Base-by-base conservation (phyloP, 2,329 filamentous ascomycete species). In the Beauveria sp. region DNA sequence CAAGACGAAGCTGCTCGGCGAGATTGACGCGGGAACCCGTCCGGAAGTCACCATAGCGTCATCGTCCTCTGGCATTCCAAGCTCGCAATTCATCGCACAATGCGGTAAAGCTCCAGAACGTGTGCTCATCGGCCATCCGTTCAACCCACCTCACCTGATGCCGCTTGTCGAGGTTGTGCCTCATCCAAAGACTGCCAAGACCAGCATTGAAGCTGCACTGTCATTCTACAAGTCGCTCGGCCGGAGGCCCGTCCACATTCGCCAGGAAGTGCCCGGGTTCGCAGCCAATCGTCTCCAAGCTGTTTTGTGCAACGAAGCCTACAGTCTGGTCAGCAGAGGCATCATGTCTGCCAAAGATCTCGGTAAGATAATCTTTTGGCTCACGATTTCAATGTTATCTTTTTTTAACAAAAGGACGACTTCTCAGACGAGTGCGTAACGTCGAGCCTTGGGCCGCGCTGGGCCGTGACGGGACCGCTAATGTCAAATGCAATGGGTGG, bases 101-200 rank as follows among this genome's bases (percentile, higher is more conserved):
- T 65, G 64, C 20, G n/a, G 24, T 4, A 46, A 52, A 22, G 50
- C 69, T 38, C 72, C 75, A 0, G 67, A 66, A 22, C 70, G 75
- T n/a, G 70, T 76, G 40, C 65, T 78, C 1, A 72, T 80, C 28
- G 77, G 76, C 4, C 78, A 80, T 64, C 77, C 78, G 0, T 80
- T 79, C 69, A 80, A 80, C 64, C 78, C 78, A 9, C 78, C 77
- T 6, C 78, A 80, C 64, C 68, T 80, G 20, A 76, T 80, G 22
- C 77, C 77, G 1, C 69, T 80, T 16, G 76, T 80, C 22, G 78
- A 80, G 66, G 74, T 80, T 0, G 77, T 79, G 1, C 74, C 73
- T 9, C 72, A 74, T 2, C 53, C 64, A 1, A 65, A 66, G 46
- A 78, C 76, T 0, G 61, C 67, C 5, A 18, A 62, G 1, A 60